Base-by-base conservation (phyloP, 1,284 basidiomycete species). In the Boletus nobilissimus region DNA sequence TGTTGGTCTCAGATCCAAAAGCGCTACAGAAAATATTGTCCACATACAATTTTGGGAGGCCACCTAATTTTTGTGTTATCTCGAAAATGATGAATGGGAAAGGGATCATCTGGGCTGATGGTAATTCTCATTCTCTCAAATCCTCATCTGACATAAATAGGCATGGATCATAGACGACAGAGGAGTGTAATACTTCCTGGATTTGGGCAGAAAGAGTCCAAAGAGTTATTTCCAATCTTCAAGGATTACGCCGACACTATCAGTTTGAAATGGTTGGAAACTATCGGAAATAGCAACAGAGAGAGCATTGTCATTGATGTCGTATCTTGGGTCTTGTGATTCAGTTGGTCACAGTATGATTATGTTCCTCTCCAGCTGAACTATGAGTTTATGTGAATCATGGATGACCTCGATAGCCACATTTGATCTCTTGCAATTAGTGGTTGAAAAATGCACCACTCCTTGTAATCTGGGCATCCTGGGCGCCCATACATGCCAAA, bases 401-500 rank as follows among this genome's bases (percentile, higher is more conserved):
- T 51, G 40, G 64, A 70, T 32, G 29, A n/a, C 43, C 14, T 71
- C 65, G 48, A 75, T 64, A 89, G 88, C 85, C 54, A 87, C 86
- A 40, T 89, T 89, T 72, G 87, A 88, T 68, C 84, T 88, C 78
- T n/a, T n/a, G n/a, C n/a, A n/a, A n/a, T n/a, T n/a, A n/a, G n/a
- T n/a, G n/a, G n/a, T n/a, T n/a, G n/a, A n/a, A n/a, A n/a, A n/a
- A n/a, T n/a, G n/a, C n/a, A n/a, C n/a, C n/a, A n/a, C n/a, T n/a
- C n/a, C n/a, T n/a, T n/a, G n/a, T n/a, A n/a, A n/a, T n/a, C n/a
- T n/a, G n/a, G n/a, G n/a, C n/a, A n/a, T n/a, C n/a, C n/a, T n/a
- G n/a, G n/a, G n/a, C n/a, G n/a, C n/a, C n/a, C n/a, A n/a, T n/a
- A n/a, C n/a, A n/a, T n/a, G n/a, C n/a, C n/a, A n/a, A n/a, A n/a